phyloP scores from a whole-genome alignment of 2,329 filamentous ascomycete genomes.

The Trichophyton simii region DNA sequence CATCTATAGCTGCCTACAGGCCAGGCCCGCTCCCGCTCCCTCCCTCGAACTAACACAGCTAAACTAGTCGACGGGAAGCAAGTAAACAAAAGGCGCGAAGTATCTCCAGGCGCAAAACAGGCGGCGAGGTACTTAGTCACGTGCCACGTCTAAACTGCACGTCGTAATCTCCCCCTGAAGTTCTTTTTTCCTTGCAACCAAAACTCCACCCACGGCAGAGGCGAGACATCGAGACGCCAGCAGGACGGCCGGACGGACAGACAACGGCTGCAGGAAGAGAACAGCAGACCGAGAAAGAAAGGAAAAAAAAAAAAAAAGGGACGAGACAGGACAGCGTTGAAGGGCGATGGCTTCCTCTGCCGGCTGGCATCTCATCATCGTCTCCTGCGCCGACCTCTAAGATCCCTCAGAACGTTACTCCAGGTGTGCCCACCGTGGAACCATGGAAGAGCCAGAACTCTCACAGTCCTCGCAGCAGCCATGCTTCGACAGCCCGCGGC shows the following conservation, averaged over 20 bases:
- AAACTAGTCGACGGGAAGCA: too few species aligned
- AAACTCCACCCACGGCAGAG: neutral
- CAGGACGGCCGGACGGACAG: too few species aligned
- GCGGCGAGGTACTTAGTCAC: neutral
- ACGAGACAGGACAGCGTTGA: neutral
- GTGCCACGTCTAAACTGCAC: neutral
- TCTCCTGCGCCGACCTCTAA: neutral
- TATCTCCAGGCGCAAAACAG: neutral
- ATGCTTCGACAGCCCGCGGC: slow-evolving; percentile 8
- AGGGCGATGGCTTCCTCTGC: slow-evolving; percentile 1
- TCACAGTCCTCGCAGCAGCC: slow-evolving; percentile 3
- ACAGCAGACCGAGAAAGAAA: too few species aligned
- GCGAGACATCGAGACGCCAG: neutral
- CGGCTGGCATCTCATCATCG: neutral
- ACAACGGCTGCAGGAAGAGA: too few species aligned
- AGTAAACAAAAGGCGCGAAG: neutral
- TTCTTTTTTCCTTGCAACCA: neutral
- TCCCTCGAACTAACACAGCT: too few species aligned
- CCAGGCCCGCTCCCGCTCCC: too few species aligned
- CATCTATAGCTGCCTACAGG: neutral
- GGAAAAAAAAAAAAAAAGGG: neutral
- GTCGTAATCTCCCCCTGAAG: slow-evolving; percentile 1
- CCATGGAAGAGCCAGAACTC: slow-evolving; percentile 10
- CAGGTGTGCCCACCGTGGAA: neutral
- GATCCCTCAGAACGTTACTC: neutral